Evolutionary conservation across 2,329 filamentous ascomycete species (phyloP), one percentile per base, ranked within the genome.

Genomic region (Monosporascus cannonballus): DNA sequence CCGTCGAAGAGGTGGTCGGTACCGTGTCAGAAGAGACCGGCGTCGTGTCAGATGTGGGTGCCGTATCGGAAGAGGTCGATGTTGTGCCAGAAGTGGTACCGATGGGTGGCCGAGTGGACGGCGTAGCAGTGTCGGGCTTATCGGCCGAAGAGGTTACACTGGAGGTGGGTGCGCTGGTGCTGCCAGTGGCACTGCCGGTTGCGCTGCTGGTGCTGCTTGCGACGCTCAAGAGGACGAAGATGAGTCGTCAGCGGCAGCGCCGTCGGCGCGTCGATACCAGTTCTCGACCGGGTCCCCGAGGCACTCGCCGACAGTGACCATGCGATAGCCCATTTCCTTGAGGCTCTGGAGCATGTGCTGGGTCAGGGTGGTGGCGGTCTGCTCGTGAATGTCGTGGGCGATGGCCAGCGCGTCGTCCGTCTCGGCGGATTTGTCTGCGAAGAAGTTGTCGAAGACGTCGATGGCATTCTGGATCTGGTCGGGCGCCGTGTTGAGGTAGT

Each of bases 401-500:
- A 85, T 78, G 18, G 76, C 71, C 42, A 85, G 75, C 34, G 75
- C 79, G 17, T 73, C 61, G 15, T 63, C 65, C 3, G 63, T 50
- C 44, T 59, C 51, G 6, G 68, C 55, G 6, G 58, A 59, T 25
- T 49, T 53, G n/a, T 64, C 63, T 53, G 67, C 60, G 56, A 80
- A 73, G 51, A 73, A 75, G 27, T 69, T 63, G 54, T 73, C 68
- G 57, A 83, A 81, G 56, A 74, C 72, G 42, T 74, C 66, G 64
- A 77, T 76, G 44, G 75, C 68, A 50, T 71, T 72, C 58, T 76
- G 71, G 52, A 77, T 76, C 56, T 68, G 59, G 15, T 58, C 59
- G 2, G 78, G 72, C 8, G 68, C 69, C 52, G 76, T 71, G 58
- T 81, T 76, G 59, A 79, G 70, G 61, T 80, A 84, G 66, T 85